phyloP scores from a whole-genome alignment of 202 grass and related monocot species.

The Elaeis oleifera region DNA sequence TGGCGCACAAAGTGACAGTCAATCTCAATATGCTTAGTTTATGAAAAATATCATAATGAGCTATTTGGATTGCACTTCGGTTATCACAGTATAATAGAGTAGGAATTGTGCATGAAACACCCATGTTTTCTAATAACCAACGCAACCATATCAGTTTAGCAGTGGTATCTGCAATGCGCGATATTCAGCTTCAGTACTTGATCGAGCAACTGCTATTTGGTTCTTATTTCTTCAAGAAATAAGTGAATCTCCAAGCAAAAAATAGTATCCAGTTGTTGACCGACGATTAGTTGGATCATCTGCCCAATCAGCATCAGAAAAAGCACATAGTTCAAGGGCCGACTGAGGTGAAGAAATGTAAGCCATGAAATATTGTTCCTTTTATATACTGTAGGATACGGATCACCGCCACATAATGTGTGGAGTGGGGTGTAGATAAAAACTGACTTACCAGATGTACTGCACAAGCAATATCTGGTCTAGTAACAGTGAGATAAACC shows the following conservation, averaged over 20 bases:
- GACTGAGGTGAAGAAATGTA: too few species aligned
- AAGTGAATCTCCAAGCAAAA: background rate
- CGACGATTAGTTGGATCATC: too few species aligned
- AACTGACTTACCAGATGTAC: background rate
- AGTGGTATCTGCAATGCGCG: background rate
- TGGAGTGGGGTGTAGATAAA: background rate
- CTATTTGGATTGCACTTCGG: too few species aligned
- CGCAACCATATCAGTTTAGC: background rate
- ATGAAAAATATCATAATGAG: too few species aligned
- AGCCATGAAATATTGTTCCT: too few species aligned
- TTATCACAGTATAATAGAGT: background rate
- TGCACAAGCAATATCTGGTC: background rate
- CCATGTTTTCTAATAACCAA: background rate
- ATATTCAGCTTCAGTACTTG: background rate
- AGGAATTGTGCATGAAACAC: background rate
- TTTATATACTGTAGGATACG: too few species aligned
- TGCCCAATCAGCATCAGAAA: too few species aligned
- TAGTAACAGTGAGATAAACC: too few species aligned
- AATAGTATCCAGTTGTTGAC: background rate
- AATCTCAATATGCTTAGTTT: too few species aligned
- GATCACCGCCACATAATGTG: too few species aligned
- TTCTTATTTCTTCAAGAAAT: background rate
- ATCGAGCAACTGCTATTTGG: background rate
- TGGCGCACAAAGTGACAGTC: too few species aligned
- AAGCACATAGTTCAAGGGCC: too few species aligned